phyloP scores from a whole-genome alignment of 2,329 filamentous ascomycete genomes.

The Didymella segeticola region DNA sequence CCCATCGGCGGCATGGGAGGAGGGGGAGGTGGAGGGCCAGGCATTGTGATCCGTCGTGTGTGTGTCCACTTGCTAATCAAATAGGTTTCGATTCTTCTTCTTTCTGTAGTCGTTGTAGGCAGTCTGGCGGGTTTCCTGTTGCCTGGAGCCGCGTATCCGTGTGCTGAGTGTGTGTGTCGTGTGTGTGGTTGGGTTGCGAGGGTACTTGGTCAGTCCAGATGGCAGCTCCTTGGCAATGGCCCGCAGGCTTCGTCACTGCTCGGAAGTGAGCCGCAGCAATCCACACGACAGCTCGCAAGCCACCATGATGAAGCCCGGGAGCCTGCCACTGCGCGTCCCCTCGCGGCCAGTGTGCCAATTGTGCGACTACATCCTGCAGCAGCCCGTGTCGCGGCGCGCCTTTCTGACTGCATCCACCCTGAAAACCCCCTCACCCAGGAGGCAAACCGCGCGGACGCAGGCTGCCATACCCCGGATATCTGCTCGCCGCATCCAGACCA shows the following conservation, averaged over 20 bases:
- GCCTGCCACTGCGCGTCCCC: constrained; percentile 35
- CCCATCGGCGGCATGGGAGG: constrained; percentile 49
- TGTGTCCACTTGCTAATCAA: constrained; percentile 3
- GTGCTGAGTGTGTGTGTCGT: constrained; percentile 28
- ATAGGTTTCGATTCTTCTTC: neutral
- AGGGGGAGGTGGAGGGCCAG: constrained; percentile 46
- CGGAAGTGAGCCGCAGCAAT: neutral
- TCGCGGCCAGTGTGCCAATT: constrained; percentile 44
- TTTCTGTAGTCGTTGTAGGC: neutral
- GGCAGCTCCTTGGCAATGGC: constrained; percentile 10
- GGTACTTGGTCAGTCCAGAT: constrained; percentile 9
- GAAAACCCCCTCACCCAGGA: constrained; percentile 34
- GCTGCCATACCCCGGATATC: constrained; percentile 23
- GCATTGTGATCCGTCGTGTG: constrained; percentile 43
- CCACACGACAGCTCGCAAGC: constrained; percentile 2
- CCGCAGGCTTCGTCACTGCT: constrained; percentile 12
- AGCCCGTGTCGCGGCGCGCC: constrained; percentile 37
- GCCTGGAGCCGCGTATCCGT: constrained; percentile 25
- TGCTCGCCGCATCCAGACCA: constrained; percentile 31
- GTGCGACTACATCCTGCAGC: constrained; percentile 42
- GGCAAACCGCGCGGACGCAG: constrained; percentile 29
- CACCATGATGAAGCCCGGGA: constrained; percentile 44
- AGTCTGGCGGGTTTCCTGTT: constrained; percentile 18
- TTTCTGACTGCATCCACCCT: constrained; percentile 34
- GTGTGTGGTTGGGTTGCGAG: constrained; percentile 19